Conservation (phyloP, 805 yeast genomes). For the Cyberlindnera suaveolens region DNA sequence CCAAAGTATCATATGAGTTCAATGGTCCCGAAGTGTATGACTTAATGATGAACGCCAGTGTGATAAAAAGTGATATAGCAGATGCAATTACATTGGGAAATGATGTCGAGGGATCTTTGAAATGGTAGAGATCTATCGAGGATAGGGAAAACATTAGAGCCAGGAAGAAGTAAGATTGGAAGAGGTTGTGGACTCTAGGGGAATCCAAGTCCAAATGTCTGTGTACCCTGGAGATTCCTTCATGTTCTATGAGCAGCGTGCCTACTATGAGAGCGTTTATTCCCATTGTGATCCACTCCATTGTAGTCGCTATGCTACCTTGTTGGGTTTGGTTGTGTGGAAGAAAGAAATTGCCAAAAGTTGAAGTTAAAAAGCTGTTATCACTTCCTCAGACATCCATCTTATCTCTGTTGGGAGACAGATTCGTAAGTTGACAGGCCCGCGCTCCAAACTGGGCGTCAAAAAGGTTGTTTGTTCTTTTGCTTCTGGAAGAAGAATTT, state of each 20-base stretch:
- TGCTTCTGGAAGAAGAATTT: too few species aligned
- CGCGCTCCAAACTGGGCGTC: too few species aligned
- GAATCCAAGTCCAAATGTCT: conserved; percentile 9
- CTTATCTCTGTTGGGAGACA: too few species aligned
- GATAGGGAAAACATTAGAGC: conserved; percentile 6
- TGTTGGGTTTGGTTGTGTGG: not conserved
- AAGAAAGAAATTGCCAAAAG: too few species aligned
- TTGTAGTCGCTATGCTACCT: not conserved
- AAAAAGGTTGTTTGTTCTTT: too few species aligned
- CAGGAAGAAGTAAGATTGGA: conserved; percentile 4
- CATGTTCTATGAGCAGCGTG: conserved; percentile 7
- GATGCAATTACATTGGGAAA: conserved; percentile 1
- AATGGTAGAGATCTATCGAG: conserved; percentile 8
- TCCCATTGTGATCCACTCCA: conserved; percentile 2
- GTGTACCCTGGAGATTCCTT: conserved; percentile 7
- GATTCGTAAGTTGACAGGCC: too few species aligned
- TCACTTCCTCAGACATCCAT: too few species aligned
- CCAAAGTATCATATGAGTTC: conserved; percentile 6
- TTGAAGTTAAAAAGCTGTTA: too few species aligned
- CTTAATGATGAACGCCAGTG: conserved; percentile 8
- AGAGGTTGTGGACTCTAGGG: conserved; percentile 4
- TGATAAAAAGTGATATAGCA: not conserved
- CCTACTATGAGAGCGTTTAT: conserved; percentile 3
- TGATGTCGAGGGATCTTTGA: conserved; percentile 4
- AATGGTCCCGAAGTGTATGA: conserved; percentile 6